Percentiles rank a stretch among this genome's conserved stretches.
These are phyloP conservation scores for Sclerotinia glacialis DNA, from an alignment of 2,329 filamentous ascomycete species.

Conservation along the genomic window DNA sequence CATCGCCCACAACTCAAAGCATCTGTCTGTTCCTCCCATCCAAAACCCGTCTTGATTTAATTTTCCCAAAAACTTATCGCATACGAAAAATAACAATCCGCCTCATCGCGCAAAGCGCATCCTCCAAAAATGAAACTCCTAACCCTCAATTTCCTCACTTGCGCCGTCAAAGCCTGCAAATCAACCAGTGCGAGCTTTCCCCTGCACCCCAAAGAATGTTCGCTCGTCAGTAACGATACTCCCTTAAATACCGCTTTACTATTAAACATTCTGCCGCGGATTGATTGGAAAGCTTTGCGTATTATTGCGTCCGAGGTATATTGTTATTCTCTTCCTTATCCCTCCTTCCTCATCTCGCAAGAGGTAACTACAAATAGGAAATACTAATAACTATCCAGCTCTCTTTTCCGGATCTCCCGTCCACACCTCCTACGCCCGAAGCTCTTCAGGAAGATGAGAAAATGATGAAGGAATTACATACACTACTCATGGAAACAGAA, in stretches of 20 bases:
- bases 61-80: fast-evolving
- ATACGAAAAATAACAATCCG: not conserved
- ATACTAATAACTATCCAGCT: slow-evolving; percentile 52
- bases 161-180: slow-evolving; percentile 94
- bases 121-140: slow-evolving; percentile 77
- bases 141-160: slow-evolving; percentile 94
- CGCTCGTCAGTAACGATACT: slow-evolving; percentile 80
- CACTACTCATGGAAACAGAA: slow-evolving; percentile 81
- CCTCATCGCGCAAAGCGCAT: not conserved
- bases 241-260: slow-evolving; percentile 80
- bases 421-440: slow-evolving; percentile 59
- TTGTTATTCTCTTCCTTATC: slow-evolving; percentile 28
- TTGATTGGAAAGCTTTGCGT: slow-evolving; percentile 83
- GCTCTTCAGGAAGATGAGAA: slow-evolving; percentile 64
- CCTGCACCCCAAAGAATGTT: slow-evolving; percentile 86
- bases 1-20: not conserved
- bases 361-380: slow-evolving; percentile 4
- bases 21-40: too few relatives aligned
- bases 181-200: slow-evolving; percentile 76
- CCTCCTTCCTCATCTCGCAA: not conserved
- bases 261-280: slow-evolving; percentile 76
- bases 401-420: slow-evolving; percentile 71
- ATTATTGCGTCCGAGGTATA: slow-evolving; percentile 72
- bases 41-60: too few relatives aligned
- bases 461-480: slow-evolving; percentile 74